These are phyloP conservation scores for Dactylellina haptotyla DNA, from an alignment of 2,329 filamentous ascomycete genomes.

Conservation along the genomic window DNA sequence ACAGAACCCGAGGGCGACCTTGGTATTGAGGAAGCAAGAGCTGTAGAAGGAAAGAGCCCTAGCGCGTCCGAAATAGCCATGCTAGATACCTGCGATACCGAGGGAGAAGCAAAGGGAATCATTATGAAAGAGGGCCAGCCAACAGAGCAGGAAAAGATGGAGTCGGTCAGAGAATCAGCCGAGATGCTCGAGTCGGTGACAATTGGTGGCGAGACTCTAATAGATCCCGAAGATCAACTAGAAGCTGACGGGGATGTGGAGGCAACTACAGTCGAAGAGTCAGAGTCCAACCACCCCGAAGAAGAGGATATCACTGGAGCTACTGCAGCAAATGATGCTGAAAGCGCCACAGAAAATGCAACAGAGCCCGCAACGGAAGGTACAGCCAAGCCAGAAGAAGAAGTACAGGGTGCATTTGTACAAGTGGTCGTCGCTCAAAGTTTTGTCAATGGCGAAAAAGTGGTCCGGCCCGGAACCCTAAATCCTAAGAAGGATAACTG, in stretches of 20 bases:
- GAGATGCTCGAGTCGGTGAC: constrained; percentile 40
- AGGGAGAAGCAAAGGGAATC: constrained; percentile 19
- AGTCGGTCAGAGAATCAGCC: constrained; percentile 13
- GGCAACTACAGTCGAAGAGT: background rate
- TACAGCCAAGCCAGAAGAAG: background rate
- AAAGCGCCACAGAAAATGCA: constrained; percentile 28
- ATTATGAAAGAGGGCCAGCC: constrained; percentile 10
- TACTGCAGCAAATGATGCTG: constrained; percentile 9
- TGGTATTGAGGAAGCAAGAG: too few species aligned
- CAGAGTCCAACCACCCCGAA: constrained; percentile 54
- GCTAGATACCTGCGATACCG: constrained; percentile 34
- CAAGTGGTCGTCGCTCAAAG: constrained; percentile 45
- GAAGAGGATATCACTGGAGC: constrained; percentile 49
- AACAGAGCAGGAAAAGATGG: constrained; percentile 2
- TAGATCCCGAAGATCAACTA: constrained; percentile 18
- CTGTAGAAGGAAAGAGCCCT: background rate
- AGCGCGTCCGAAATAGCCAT: background rate
- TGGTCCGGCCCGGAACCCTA: constrained; percentile 21
- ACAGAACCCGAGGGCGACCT: too few species aligned
- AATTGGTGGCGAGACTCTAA: constrained; percentile 17
- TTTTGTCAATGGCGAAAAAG: constrained; percentile 36
- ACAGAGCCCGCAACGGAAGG: constrained; percentile 7
- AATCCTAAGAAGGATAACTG: constrained; percentile 19
- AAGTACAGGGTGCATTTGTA: constrained; percentile 6
- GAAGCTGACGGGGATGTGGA: constrained; percentile 10